Percentiles rank a stretch among this genome's conserved stretches.
phyloP scores from a whole-genome alignment of 1,284 basidiomycete genomes.

The Puccinia horiana region DNA sequence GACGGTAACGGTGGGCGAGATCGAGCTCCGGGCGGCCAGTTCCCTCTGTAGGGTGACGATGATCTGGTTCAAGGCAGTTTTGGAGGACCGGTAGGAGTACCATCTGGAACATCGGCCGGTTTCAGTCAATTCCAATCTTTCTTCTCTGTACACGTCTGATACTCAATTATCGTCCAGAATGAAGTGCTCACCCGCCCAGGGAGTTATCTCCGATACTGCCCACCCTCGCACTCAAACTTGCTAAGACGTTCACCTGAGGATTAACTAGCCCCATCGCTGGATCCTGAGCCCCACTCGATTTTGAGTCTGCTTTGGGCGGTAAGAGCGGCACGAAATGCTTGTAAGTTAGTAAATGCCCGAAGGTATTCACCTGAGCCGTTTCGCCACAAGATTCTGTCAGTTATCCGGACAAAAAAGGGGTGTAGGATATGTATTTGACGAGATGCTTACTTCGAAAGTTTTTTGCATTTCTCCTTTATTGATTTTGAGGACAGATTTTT shows the following conservation, averaged over 20 bases:
- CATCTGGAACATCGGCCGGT: constrained; percentile 9
- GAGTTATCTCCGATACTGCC: constrained; percentile 56
- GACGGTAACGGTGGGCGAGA: constrained; percentile 52
- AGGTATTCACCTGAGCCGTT: constrained; percentile 53
- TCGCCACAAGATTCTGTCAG: neutral
- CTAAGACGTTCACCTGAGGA: constrained; percentile 53
- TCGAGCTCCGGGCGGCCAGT: constrained; percentile 46
- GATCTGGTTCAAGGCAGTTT: constrained; percentile 59
- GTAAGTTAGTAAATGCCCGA: constrained; percentile 55
- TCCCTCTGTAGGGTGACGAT: constrained; percentile 56
- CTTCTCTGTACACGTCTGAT: neutral
- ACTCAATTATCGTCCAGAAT: neutral
- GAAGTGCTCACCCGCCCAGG: constrained; percentile 55
- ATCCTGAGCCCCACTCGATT: constrained; percentile 10
- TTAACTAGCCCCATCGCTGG: constrained; percentile 53
- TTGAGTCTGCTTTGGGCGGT: constrained; percentile 49
- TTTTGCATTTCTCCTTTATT: constrained; percentile 53
- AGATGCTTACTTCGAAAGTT: constrained; percentile 52
- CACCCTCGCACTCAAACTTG: constrained; percentile 55
- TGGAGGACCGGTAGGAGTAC: constrained; percentile 57
- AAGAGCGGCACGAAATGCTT: constrained; percentile 57
- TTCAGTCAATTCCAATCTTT: neutral
- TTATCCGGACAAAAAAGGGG: neutral
- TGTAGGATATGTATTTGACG: no score
- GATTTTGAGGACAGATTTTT: constrained; percentile 56